Base-by-base conservation (phyloP, 2,329 filamentous ascomycete species). In the Biscogniauxia marginata region DNA sequence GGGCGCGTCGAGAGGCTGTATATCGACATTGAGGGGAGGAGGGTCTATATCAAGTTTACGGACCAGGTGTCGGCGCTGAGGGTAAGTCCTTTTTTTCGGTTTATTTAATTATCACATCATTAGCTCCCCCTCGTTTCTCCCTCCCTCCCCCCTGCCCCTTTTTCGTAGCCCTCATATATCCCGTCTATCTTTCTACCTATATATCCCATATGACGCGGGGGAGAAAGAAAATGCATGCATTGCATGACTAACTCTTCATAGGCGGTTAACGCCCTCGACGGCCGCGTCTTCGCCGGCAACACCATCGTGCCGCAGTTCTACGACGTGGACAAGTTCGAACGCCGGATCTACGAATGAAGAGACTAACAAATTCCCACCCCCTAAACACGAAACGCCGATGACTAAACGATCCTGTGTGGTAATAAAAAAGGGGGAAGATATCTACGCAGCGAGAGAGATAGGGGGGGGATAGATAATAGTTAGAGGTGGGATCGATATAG, bases 1-100 rank as follows among this genome's bases (percentile, higher is more conserved):
- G 92, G 93, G 16, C 83, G 85, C 46, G 89, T 96, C 4, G 90
- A 96, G 72, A 81, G 91, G 63, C 79, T 96, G 18, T 88, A 87
- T 67, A 87, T 97, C 56, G 85, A 90, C 67, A 78, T 85, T 46
- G 76, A 81, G 62, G 79, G 78, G 49, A 74, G 78, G 11, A 84
- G 86, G 52, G 95, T 99, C 4, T 98, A 96, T 72, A 91, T 99
- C 72, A 91, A 96, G 71, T 99, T 98, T 70, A 93, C 90, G 2
- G 89, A 89, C 63, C 84, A 88, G 66, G 79, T 98, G 53, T 95
- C 90, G 47, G 95, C 92, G 13, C 75, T 98, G 56, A 83, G 92
- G 65, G 90, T 93, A 79, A 77, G 87, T 82, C 16, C 19, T 46
- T 45, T 43, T 44, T 5, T 49, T 23, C 7, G 53, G 3, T 47